Conservation (phyloP, 495 filamentous ascomycete species). For the Penicillium coprophilum region DNA sequence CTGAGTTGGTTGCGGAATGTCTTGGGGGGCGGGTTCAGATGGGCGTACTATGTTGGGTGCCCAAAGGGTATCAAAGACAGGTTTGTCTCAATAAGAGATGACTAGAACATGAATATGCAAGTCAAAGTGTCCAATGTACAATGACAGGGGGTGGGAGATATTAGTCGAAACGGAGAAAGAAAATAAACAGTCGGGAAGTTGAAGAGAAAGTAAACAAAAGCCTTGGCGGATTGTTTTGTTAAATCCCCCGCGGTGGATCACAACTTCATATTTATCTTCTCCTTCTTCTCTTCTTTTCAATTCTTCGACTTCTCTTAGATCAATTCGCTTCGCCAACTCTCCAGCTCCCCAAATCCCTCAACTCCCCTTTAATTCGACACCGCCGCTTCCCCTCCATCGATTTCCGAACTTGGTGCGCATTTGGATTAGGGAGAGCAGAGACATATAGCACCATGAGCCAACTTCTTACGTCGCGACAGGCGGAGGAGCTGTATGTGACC, state of each 20-base stretch:
- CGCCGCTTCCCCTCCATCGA: slow-evolving; percentile 8
- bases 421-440: slow-evolving; percentile 19
- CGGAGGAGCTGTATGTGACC: slow-evolving; percentile 78
- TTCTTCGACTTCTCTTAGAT: background rate
- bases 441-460: slow-evolving; percentile 60
- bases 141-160: background rate
- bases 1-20: background rate
- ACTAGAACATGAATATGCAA: background rate
- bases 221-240: slow-evolving; percentile 36
- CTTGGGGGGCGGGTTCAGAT: background rate
- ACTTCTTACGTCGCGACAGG: slow-evolving; percentile 75
- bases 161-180: slow-evolving; percentile 1
- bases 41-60: slow-evolving; percentile 15
- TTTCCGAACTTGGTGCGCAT: slow-evolving; percentile 24
- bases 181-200: slow-evolving; percentile 28
- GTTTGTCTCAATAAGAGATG: slow-evolving; percentile 5
- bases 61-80: slow-evolving; percentile 19
- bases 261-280: slow-evolving; percentile 11
- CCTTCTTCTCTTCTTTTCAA: background rate
- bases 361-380: slow-evolving; percentile 5
- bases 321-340: background rate
- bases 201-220: slow-evolving; percentile 34
- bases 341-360: background rate
- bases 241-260: slow-evolving; percentile 32
- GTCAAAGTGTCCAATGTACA: background rate